Conservation (phyloP, 106 monocot genomes). For the Vanilla planifolia region DNA sequence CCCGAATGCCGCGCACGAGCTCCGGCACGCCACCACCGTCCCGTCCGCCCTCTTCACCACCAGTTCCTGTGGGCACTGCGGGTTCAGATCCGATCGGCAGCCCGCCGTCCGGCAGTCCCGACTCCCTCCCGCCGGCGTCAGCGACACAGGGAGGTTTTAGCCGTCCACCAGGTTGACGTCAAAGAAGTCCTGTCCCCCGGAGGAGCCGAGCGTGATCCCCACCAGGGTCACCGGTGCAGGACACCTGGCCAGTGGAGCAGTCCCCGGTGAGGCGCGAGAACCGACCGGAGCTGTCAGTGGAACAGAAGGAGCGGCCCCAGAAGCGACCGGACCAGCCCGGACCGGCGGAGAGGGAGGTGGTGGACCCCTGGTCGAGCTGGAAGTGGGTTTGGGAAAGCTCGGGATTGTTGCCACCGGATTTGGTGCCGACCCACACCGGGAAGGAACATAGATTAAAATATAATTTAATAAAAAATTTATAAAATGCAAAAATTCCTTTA, state of each 20-base stretch:
- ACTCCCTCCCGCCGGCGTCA: conserved; percentile 28
- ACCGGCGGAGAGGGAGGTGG: conserved; percentile 24
- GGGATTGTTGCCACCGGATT: conserved; percentile 33
- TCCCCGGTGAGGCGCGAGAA: conserved; percentile 46
- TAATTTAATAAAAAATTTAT: too few species aligned
- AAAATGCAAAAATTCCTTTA: too few species aligned
- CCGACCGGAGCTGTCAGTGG: conserved; percentile 16
- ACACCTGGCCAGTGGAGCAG: conserved; percentile 32
- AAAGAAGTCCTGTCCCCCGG: conserved; percentile 38
- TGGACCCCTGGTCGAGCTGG: conserved; percentile 18
- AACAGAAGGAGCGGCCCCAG: conserved; percentile 52
- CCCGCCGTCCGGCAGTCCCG: conserved; percentile 26
- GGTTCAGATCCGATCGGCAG: conserved; percentile 39
- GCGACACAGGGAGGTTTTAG: conserved; percentile 48
- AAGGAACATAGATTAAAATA: too few species aligned
- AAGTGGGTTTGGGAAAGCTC: conserved; percentile 35
- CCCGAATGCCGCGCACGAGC: conserved; percentile 28
- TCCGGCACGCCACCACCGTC: conserved; percentile 15
- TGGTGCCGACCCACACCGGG: conserved; percentile 50
- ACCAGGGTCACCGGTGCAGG: conserved; percentile 47
- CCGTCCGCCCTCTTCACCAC: conserved; percentile 26
- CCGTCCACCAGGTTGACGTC: conserved; percentile 68
- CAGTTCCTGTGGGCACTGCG: conserved; percentile 25
- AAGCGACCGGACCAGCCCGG: conserved; percentile 51
- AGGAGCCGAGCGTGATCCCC: conserved; percentile 47